Base-by-base conservation (phyloP, 331 rosid species). In the Dryas integrifolia region DNA sequence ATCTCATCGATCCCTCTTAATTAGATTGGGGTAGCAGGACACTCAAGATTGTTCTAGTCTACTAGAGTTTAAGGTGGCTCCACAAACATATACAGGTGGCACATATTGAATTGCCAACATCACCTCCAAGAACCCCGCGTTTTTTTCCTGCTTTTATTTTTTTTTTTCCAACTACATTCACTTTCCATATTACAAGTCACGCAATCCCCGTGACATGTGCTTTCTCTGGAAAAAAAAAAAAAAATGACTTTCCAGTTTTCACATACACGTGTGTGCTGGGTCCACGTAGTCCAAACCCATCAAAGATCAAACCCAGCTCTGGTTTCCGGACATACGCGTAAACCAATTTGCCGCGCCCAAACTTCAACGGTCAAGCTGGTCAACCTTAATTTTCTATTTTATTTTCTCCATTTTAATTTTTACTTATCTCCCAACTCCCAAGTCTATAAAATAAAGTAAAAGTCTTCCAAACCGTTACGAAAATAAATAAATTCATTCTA, bases 171-270 rank as follows among this genome's bases (percentile, higher is more conserved):
- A 49, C 77, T 30, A 30, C 35, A 30, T 30, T 30, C 12, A 7
- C 0, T 39, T 43, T 10, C 5, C 63, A 18, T 50, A 16, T 38
- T 47, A 0, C 52, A 47, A 5, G 9, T 24, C 70, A 38, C 74
- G 26, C 40, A 64, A 43, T 56, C 39, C 79, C 30, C 11, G 73
- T 55, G 73, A 75, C 18, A 11, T 49, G 12, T 49, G 58, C 72
- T 67, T 67, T 67, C 46, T 21, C 26, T 5, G 24, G 13, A 2
- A 30, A 30, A 30, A 30, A 30, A 26, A 26, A 30, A 30, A 30
- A 30, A 30, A 30, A 1, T 1, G 35, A 30, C 35, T 30, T 30
- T 30, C 35, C 35, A 30, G 35, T 30, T 30, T 30, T 1, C 35
- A 30, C 35, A 30, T 30, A 30, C 35, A 30, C 35, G 35, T 30